A percentile compares a stretch with the other conserved stretches of the same genome.
phyloP scores from a whole-genome alignment of 345 rosid genomes.

The Cardamine occulta region DNA sequence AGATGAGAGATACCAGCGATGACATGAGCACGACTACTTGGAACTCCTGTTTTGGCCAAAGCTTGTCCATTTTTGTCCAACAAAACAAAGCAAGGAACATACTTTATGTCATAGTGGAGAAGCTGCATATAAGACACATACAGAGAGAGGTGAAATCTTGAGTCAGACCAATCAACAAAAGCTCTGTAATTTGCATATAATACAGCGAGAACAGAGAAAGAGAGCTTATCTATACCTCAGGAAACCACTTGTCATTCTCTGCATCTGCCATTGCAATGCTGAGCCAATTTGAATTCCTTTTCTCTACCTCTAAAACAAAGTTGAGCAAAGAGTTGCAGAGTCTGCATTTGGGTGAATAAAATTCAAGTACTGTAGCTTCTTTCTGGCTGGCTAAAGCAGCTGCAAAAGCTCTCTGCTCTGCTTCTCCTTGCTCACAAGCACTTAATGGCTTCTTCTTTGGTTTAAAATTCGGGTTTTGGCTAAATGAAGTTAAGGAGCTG shows the following conservation, averaged over 20 bases:
- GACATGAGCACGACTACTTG: slow-evolving; percentile 83
- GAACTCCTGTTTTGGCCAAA: slow-evolving; percentile 83
- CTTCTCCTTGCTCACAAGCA: slow-evolving; percentile 78
- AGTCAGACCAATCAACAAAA: slow-evolving; percentile 2
- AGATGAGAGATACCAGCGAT: slow-evolving; percentile 90
- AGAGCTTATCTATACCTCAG: slow-evolving; percentile 61
- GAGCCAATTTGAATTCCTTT: slow-evolving; percentile 77
- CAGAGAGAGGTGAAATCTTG: not conserved
- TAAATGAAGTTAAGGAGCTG: slow-evolving; percentile 49
- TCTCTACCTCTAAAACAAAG: slow-evolving; percentile 72
- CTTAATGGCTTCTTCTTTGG: slow-evolving; percentile 48
- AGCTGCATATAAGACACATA: slow-evolving; percentile 56
- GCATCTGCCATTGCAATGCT: slow-evolving; percentile 89
- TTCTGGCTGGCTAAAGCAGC: slow-evolving; percentile 76
- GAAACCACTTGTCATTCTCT: slow-evolving; percentile 90
- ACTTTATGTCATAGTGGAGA: slow-evolving; percentile 83
- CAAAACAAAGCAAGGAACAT: slow-evolving; percentile 91
- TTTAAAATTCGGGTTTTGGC: slow-evolving; percentile 1
- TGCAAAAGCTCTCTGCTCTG: slow-evolving; percentile 87
- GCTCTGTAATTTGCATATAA: not conserved
- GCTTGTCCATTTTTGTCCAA: slow-evolving; percentile 85
- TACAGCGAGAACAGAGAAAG: not conserved
- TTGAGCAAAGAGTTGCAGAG: slow-evolving; percentile 76
- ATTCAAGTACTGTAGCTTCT: slow-evolving; percentile 81
- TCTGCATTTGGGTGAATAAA: slow-evolving; percentile 90